These are phyloP conservation scores for Botryococcus braunii DNA, from an alignment of 163 green algal species.

Conservation along the genomic window DNA sequence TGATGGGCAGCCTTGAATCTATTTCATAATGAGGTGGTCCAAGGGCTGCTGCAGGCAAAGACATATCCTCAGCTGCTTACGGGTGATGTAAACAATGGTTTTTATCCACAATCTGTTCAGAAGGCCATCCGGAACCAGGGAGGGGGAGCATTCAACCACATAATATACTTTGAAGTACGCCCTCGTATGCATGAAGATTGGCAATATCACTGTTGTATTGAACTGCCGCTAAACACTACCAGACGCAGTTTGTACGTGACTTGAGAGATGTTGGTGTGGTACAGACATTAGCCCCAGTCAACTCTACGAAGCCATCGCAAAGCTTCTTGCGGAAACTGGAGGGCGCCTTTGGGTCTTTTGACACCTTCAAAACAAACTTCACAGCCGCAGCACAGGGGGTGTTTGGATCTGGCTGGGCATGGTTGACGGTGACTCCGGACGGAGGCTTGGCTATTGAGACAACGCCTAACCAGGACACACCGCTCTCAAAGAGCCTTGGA, in stretches of 20 bases:
- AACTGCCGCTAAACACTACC: no score
- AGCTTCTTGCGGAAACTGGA: no score
- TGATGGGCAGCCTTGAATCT: no score
- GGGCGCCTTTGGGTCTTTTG: conserved; percentile 51
- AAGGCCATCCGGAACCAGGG: conserved; percentile 17
- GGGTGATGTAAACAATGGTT: background rate
- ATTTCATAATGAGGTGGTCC: no score
- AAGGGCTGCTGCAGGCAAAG: no score
- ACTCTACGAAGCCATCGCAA: no score
- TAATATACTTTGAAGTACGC: conserved; percentile 11
- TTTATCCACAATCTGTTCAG: conserved; percentile 1
- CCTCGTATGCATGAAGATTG: no score
- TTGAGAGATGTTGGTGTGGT: no score
- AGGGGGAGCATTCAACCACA: conserved; percentile 13
- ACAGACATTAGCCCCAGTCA: no score
- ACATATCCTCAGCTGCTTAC: background rate
- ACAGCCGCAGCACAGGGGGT: conserved; percentile 37
- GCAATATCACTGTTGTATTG: no score
- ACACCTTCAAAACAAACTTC: conserved; percentile 63
- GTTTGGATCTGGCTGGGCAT: conserved; percentile 69
- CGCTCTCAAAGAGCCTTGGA: conserved; percentile 38
- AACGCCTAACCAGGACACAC: conserved; percentile 62
- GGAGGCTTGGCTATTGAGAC: conserved; percentile 59
- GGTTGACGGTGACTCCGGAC: conserved; percentile 44
- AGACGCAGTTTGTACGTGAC: no score